Evolutionary conservation across 257 asterid genomes (phyloP).

Genomic region (Nicotiana noctiflora): DNA sequence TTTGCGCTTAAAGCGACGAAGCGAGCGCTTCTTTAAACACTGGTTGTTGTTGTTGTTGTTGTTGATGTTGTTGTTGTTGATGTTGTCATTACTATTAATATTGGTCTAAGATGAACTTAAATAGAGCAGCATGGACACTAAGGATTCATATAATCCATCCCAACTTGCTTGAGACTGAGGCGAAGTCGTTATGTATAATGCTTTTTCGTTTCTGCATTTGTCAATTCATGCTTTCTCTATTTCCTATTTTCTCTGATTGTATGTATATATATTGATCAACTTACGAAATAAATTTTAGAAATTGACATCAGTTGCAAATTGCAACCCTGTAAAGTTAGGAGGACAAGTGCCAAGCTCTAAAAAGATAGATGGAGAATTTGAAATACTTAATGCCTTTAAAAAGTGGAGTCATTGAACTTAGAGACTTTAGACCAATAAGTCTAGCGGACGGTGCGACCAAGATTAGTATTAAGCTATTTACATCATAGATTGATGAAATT

Average conservation of each 20-base stretch:
- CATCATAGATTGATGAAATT: neutral
- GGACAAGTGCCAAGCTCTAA: neutral
- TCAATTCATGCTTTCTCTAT: neutral
- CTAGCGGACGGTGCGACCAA: neutral
- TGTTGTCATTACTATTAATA: no score
- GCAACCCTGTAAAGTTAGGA: neutral
- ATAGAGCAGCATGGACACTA: no score
- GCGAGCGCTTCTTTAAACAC: no score
- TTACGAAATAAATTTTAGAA: neutral
- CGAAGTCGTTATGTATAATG: no score
- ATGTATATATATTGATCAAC: neutral
- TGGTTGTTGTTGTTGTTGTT: no score
- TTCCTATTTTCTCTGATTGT: neutral
- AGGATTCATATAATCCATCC: no score
- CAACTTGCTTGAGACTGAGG: no score
- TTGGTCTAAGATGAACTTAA: no score
- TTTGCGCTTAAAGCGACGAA: no score
- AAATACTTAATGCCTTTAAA: neutral
- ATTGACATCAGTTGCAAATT: neutral
- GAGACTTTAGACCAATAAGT: neutral
- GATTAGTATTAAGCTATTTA: neutral
- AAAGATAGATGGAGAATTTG: neutral
- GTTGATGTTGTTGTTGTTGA: no score
- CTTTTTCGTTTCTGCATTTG: neutral
- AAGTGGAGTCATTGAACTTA: neutral